Conservation (phyloP, 2,329 filamentous ascomycete genomes). For the Colletotrichum sp. region DNA sequence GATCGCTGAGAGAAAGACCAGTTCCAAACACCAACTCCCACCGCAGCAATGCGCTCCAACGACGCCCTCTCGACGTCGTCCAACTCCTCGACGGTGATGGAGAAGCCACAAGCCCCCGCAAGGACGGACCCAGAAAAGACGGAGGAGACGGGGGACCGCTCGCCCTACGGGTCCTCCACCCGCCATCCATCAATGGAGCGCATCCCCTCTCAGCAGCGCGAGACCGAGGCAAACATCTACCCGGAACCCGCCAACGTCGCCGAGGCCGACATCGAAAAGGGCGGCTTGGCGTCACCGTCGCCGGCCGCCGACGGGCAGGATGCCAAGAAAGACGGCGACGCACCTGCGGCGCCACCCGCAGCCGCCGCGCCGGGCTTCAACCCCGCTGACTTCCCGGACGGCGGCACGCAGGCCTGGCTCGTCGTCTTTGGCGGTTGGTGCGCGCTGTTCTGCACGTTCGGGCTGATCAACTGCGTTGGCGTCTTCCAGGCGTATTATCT, state of each 20-base stretch:
- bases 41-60: background rate
- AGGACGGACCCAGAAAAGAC: constrained; percentile 15
- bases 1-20: background rate
- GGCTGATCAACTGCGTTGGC: constrained; percentile 51
- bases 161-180: constrained; percentile 16
- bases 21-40: background rate
- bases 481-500: constrained; percentile 67
- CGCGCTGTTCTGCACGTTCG: constrained; percentile 49
- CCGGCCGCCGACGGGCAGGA: background rate
- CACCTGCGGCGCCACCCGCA: constrained; percentile 7
- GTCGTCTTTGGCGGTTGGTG: constrained; percentile 55
- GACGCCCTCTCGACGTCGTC: constrained; percentile 13
- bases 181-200: constrained; percentile 26
- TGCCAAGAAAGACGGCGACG: constrained; percentile 21
- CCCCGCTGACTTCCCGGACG: constrained; percentile 63
- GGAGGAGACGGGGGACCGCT: background rate
- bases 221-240: constrained; percentile 38
- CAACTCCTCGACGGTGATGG: constrained; percentile 21
- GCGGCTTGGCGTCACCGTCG: constrained; percentile 9
- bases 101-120: background rate
- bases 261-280: constrained; percentile 39
- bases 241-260: constrained; percentile 34
- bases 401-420: constrained; percentile 62
- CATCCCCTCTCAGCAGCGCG: constrained; percentile 34
- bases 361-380: constrained; percentile 28